Conservation (phyloP, 2,329 filamentous ascomycete species). For the Coniella lustricola region DNA sequence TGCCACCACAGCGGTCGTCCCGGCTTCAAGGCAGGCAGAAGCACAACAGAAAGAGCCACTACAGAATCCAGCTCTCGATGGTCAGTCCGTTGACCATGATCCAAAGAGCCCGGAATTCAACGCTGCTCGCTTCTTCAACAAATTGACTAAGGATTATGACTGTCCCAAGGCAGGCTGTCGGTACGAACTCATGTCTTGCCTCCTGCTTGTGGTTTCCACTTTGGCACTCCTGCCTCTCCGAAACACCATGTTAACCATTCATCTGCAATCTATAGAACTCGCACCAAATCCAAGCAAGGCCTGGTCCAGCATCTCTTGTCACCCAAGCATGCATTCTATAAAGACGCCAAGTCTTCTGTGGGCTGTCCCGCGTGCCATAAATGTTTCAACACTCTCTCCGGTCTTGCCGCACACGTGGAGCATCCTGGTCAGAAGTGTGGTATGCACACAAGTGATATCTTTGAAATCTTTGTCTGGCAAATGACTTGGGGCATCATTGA, state of each 20-base stretch:
- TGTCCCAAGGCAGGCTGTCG: slow-evolving; percentile 44
- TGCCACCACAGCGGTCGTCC: slow-evolving; percentile 21
- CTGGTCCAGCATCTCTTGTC: slow-evolving; percentile 39
- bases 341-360: slow-evolving; percentile 22
- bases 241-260: too few species aligned
- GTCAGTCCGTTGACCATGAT: slow-evolving; percentile 26
- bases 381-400: slow-evolving; percentile 33
- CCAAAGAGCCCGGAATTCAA: slow-evolving; percentile 42
- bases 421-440: slow-evolving; percentile 33
- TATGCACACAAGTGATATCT: slow-evolving; percentile 35
- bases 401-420: slow-evolving; percentile 44
- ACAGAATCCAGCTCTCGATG: not conserved
- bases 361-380: slow-evolving; percentile 39
- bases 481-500: slow-evolving; percentile 33
- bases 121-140: slow-evolving; percentile 37
- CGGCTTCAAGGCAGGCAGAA: slow-evolving; percentile 17
- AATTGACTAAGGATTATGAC: slow-evolving; percentile 36
- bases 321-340: slow-evolving; percentile 28
- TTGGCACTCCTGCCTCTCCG: too few species aligned
- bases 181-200: too few species aligned
- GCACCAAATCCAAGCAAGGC: slow-evolving; percentile 17
- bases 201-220: slow-evolving; percentile 43
- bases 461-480: slow-evolving; percentile 30
- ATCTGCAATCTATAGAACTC: too few species aligned
- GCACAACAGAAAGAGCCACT: slow-evolving; percentile 2